These are phyloP conservation scores for Parathielavia appendiculata DNA, from an alignment of 495 filamentous ascomycete genomes.

Conservation along the genomic window DNA sequence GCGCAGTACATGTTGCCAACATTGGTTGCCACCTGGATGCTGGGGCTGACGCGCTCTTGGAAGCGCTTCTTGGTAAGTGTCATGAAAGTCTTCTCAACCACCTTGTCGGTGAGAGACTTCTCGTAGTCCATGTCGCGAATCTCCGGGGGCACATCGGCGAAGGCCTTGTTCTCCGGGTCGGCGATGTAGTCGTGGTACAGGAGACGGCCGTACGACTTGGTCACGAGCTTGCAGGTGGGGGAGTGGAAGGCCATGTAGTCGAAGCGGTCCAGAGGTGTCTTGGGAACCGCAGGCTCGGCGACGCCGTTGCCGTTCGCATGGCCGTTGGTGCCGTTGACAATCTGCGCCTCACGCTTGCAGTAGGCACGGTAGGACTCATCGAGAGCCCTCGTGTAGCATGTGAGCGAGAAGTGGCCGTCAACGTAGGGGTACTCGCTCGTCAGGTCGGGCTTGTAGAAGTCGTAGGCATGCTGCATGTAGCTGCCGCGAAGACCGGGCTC, in stretches of 20 bases:
- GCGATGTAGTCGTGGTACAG: slow-evolving; percentile 94
- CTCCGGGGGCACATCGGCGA: slow-evolving; percentile 81
- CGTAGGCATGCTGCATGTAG: slow-evolving; percentile 94
- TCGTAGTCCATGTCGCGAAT: slow-evolving; percentile 79
- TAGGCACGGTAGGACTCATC: slow-evolving; percentile 96
- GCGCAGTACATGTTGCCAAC: slow-evolving; percentile 99
- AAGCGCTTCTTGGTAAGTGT: slow-evolving; percentile 92
- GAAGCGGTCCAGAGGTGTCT: slow-evolving; percentile 82
- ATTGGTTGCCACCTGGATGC: slow-evolving; percentile 81
- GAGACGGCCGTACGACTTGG: slow-evolving; percentile 91
- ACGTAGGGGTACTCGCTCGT: slow-evolving; percentile 97
- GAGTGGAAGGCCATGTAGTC: slow-evolving; percentile 95
- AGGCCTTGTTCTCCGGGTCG: slow-evolving; percentile 69
- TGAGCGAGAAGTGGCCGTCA: slow-evolving; percentile 90
- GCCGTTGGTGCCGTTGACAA: slow-evolving; percentile 51
- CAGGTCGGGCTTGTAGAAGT: slow-evolving; percentile 98
- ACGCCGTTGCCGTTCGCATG: slow-evolving; percentile 38
- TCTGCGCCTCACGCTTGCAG: slow-evolving; percentile 71
- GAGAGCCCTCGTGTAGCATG: slow-evolving; percentile 93
- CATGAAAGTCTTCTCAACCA: slow-evolving; percentile 94
- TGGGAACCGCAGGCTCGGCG: slow-evolving; percentile 44
- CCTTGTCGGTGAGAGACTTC: slow-evolving; percentile 83
- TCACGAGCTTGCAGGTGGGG: slow-evolving; percentile 94
- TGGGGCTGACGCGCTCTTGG: slow-evolving; percentile 77
- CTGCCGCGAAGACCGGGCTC: slow-evolving; percentile 88